Base-by-base conservation (phyloP, 257 asterid genomes). In the Forsythia viridissima region DNA sequence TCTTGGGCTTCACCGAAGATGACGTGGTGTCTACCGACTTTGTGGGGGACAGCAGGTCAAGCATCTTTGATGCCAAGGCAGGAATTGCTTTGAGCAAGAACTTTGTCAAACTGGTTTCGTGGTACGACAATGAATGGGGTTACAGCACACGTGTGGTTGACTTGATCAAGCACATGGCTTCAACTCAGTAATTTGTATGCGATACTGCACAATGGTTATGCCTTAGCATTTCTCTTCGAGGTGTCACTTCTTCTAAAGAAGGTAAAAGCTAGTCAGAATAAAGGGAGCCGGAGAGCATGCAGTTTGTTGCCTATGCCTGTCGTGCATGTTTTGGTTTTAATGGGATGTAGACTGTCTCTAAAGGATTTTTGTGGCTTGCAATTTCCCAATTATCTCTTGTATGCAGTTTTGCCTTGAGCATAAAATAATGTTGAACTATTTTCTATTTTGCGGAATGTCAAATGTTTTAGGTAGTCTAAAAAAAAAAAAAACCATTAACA, bases 81-180 rank as follows among this genome's bases (percentile, higher is more conserved):
- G 98, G 98, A 57, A 93, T 93, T 86, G 98, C 94, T 77, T 81
- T 93, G 88, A 93, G 79, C 71, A 82, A 87, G 38, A 86, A 79
- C 52, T 93, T 93, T 77, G 92, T 90, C 57, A 93, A 93, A 84
- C 84, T 93, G 40, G 96, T 93, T 42, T 76, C 96, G 48, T 93
- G 98, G 97, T 93, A 93, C 43, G 98, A 93, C 84, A 93, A 93
- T 2, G 98, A 93, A 82, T 92, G 96, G 97, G 98, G 96, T 80
- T 92, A 92, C 97, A 91, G 97, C 65, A 84, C 92, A 59, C 90
- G 95, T 13, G 97, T 93, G 72, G 88, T 93, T 67, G 97, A 93
- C 81, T 79, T 93, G 91, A 85, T 93, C 52, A 83, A 81, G 52
- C 97, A 93, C 85, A 87, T 93, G 79, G 84, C 96, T 15, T 79